Evolutionary conservation across 495 filamentous ascomycete species (phyloP).

Genomic region (Podospora tetraspora): DNA sequence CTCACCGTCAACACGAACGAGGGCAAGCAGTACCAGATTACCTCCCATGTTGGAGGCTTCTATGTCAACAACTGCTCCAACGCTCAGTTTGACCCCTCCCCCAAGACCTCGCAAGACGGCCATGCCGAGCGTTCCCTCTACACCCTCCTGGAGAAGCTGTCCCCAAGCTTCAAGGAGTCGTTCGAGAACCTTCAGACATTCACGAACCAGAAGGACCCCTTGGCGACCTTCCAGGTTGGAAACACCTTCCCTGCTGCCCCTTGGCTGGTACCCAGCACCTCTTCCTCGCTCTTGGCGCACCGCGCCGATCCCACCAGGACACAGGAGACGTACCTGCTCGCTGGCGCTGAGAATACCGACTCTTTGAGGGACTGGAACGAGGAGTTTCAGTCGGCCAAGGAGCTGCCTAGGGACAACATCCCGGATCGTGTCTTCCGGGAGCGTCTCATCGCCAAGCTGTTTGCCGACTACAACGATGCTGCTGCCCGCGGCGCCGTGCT

Average conservation of each 20-base stretch:
- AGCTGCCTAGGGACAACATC: conserved; percentile 85
- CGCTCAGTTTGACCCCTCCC: conserved; percentile 85
- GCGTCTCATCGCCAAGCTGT: conserved; percentile 87
- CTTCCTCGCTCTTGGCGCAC: conserved; percentile 61
- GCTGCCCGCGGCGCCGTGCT: conserved; percentile 89
- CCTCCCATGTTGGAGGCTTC: conserved; percentile 88
- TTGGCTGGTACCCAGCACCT: conserved; percentile 74
- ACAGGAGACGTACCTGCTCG: conserved; percentile 86
- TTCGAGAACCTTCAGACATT: conserved; percentile 73
- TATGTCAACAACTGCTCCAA: conserved; percentile 92
- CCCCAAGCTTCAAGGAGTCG: conserved; percentile 69
- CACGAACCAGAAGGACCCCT: conserved; percentile 75
- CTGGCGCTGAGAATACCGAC: conserved; percentile 87
- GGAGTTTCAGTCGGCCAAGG: conserved; percentile 94
- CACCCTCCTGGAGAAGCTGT: conserved; percentile 67
- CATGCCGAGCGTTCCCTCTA: conserved; percentile 79
- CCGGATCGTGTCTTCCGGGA: conserved; percentile 97
- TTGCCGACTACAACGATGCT: conserved; percentile 95
- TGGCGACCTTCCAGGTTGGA: conserved; percentile 90
- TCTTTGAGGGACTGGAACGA: conserved; percentile 98
- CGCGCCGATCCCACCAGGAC: conserved; percentile 78
- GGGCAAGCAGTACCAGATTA: conserved; percentile 89
- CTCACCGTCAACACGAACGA: conserved; percentile 82
- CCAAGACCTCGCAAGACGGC: conserved; percentile 59
- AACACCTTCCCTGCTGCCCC: conserved; percentile 89